Conservation (phyloP, 1,139 yeast genomes). For the Scheffersomyces cryptocercus region DNA sequence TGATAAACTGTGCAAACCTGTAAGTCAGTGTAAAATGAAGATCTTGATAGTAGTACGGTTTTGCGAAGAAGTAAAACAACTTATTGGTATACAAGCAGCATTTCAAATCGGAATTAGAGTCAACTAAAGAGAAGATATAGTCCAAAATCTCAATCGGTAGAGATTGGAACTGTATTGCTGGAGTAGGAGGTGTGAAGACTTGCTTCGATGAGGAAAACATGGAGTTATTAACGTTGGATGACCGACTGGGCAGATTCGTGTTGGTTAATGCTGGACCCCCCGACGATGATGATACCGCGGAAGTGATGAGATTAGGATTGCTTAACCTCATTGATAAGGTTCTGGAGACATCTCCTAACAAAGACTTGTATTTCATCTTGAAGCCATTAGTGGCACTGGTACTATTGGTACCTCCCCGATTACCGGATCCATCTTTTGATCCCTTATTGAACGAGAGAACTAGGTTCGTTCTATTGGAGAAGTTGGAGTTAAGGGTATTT, state of each 20-base stretch:
- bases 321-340: conserved; percentile 22
- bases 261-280: not conserved
- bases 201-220: not conserved
- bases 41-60: conserved; percentile 53
- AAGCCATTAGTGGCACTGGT: conserved; percentile 15
- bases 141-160: conserved; percentile 40
- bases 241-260: conserved; percentile 1
- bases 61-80: conserved; percentile 51
- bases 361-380: conserved; percentile 46
- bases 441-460: conserved; percentile 11
- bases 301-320: conserved; percentile 13
- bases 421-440: not conserved
- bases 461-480: conserved; percentile 9
- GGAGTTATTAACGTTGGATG: not conserved
- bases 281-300: not conserved
- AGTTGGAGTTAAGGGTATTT: conserved; percentile 13
- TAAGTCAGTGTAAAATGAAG: conserved; percentile 66
- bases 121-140: conserved; percentile 33
- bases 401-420: conserved; percentile 3
- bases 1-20: conserved; percentile 74
- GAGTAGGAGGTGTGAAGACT: conserved; percentile 3
- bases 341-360: conserved; percentile 43
- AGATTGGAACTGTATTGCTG: conserved; percentile 18
- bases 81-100: conserved; percentile 52
- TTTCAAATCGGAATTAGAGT: conserved; percentile 25